A percentile compares a stretch with the other conserved stretches of the same genome.
Conservation (phyloP, 352 stramenopile species). For the Phytophthora megakarya region DNA sequence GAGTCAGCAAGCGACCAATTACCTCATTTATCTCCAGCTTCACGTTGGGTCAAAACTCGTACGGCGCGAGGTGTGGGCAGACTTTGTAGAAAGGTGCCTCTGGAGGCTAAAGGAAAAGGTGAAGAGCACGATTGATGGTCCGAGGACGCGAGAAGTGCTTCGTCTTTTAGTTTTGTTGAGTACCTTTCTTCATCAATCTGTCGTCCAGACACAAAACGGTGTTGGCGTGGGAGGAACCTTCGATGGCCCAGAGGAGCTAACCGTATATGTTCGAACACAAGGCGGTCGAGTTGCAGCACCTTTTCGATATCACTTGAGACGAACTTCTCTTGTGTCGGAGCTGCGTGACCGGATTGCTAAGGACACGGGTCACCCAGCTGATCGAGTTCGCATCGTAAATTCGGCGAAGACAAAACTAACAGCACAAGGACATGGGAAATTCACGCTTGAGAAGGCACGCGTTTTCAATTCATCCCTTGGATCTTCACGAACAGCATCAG, state of each 20-base stretch:
- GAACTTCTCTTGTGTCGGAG: conserved; percentile 65
- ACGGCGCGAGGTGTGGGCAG: conserved; percentile 67
- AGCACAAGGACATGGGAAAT: conserved; percentile 66
- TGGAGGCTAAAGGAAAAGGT: conserved; percentile 46
- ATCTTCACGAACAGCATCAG: conserved; percentile 23
- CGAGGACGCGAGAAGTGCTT: conserved; percentile 40
- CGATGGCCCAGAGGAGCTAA: conserved; percentile 59
- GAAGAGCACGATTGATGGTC: conserved; percentile 29
- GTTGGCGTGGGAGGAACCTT: conserved; percentile 22
- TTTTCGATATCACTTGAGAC: conserved; percentile 61
- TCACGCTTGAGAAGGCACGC: conserved; percentile 69
- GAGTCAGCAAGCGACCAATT: conserved; percentile 62
- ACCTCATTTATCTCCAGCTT: conserved; percentile 73
- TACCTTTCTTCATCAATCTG: conserved; percentile 76
- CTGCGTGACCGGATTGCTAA: conserved; percentile 68
- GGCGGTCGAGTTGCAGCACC: conserved; percentile 62
- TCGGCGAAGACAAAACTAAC: conserved; percentile 75
- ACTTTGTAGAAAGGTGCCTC: conserved; percentile 63
- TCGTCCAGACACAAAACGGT: conserved; percentile 41
- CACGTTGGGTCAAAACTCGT: conserved; percentile 74
- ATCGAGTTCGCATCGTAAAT: conserved; percentile 71
- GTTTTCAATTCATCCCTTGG: conserved; percentile 41
- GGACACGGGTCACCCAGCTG: conserved; percentile 64
- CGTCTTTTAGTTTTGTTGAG: conserved; percentile 71
- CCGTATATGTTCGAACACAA: conserved; percentile 73